phyloP scores from a whole-genome alignment of 495 filamentous ascomycete genomes.

The Trichoderma orchidacearum region DNA sequence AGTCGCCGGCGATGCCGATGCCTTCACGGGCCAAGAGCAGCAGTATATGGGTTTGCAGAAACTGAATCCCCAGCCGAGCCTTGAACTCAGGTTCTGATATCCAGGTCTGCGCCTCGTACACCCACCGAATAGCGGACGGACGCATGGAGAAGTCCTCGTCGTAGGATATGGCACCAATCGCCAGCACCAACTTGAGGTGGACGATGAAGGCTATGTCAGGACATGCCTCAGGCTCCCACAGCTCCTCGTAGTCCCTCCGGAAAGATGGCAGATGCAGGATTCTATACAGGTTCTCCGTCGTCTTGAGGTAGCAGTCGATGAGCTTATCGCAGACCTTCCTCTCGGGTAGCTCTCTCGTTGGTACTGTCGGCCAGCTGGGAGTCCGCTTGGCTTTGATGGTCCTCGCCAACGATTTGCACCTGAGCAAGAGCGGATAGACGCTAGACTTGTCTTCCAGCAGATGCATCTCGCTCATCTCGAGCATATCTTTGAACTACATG shows the following conservation, averaged over 20 bases:
- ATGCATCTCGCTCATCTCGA: neutral
- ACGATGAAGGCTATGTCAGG: slow-evolving; percentile 32
- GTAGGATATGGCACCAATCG: slow-evolving; percentile 44
- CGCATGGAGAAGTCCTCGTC: slow-evolving; percentile 34
- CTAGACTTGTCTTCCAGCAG: slow-evolving; percentile 24
- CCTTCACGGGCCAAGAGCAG: slow-evolving; percentile 44
- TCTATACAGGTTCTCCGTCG: slow-evolving; percentile 37
- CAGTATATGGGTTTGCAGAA: slow-evolving; percentile 44
- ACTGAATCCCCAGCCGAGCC: slow-evolving; percentile 36
- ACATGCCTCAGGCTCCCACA: slow-evolving; percentile 20
- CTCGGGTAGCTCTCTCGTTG: slow-evolving; percentile 17
- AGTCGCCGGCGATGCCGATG: slow-evolving; percentile 39
- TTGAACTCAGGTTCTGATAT: slow-evolving; percentile 38
- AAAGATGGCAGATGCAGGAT: slow-evolving; percentile 40
- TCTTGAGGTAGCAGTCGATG: slow-evolving; percentile 35
- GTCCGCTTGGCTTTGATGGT: slow-evolving; percentile 27
- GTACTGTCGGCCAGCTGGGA: slow-evolving; percentile 13
- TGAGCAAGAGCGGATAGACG: slow-evolving; percentile 17
- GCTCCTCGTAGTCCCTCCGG: slow-evolving; percentile 27
- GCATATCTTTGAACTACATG: neutral
- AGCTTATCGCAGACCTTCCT: slow-evolving; percentile 33
- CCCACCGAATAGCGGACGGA: slow-evolving; percentile 43
- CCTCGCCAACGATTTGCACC: slow-evolving; percentile 32
- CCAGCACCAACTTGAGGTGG: slow-evolving; percentile 48
- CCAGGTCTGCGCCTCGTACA: slow-evolving; percentile 50